Conservation (phyloP, 1,284 basidiomycete species). For the Neonothopanus nambi region DNA sequence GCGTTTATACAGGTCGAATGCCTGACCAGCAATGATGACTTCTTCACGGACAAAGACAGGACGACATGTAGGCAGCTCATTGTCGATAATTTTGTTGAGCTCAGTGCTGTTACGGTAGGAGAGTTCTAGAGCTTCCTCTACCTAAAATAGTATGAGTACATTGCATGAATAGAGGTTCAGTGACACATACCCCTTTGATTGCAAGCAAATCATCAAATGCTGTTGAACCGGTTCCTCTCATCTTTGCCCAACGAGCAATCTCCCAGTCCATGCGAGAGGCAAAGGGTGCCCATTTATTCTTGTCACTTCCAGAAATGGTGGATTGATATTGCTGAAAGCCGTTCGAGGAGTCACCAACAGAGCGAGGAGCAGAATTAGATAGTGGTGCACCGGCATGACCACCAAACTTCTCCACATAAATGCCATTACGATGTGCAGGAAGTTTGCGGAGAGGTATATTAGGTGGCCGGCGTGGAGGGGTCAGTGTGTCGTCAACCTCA, state of each 20-base stretch:
- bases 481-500: background rate
- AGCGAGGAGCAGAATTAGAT: background rate
- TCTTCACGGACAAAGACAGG: constrained; percentile 1
- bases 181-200: constrained; percentile 31
- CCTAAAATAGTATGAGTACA: background rate
- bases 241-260: constrained; percentile 33
- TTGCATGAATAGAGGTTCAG: too few relatives aligned
- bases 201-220: constrained; percentile 30
- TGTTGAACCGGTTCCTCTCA: constrained; percentile 29
- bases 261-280: constrained; percentile 32
- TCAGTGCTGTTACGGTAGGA: background rate
- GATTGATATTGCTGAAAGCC: constrained; percentile 1
- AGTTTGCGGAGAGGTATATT: background rate
- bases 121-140: constrained; percentile 11
- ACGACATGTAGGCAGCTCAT: background rate
- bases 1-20: constrained; percentile 7
- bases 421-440: background rate
- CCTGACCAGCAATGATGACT: constrained; percentile 1
- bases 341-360: background rate
- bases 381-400: background rate
- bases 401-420: background rate
- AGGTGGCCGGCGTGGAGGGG: background rate
- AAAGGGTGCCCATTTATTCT: constrained; percentile 27
- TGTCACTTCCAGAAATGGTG: background rate
- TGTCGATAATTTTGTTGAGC: background rate